Evolutionary conservation across 2,329 filamentous ascomycete species (phyloP).

Genomic region (Diaporthe vexans): DNA sequence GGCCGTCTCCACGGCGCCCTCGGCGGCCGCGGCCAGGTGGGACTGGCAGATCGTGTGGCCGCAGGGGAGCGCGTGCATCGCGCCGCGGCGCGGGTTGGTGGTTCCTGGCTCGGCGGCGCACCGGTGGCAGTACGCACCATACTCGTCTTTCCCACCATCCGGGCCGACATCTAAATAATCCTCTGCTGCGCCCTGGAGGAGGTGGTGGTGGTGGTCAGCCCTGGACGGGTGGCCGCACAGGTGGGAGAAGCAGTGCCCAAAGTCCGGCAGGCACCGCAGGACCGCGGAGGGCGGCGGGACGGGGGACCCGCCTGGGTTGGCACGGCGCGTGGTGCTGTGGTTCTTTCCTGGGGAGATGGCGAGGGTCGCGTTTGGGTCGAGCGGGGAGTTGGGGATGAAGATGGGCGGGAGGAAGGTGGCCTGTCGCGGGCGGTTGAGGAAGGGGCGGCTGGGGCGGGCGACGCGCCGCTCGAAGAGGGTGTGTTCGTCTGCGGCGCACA

Average conservation of each 20-base stretch:
- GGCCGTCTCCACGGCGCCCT: accelerated
- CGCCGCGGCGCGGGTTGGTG: too few species aligned
- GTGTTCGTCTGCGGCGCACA: not conserved
- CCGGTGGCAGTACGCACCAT: too few species aligned
- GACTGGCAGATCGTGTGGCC: not conserved
- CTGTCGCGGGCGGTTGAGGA: not conserved
- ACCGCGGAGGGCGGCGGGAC: not conserved
- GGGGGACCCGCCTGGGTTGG: not conserved
- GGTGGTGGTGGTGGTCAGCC: not conserved
- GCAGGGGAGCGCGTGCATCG: not conserved
- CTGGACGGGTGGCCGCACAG: not conserved
- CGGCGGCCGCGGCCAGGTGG: not conserved
- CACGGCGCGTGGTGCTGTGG: too few species aligned
- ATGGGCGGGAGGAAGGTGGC: not conserved
- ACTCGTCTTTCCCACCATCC: too few species aligned
- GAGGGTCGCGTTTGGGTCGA: too few species aligned
- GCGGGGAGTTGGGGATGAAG: not conserved
- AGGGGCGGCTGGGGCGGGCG: not conserved
- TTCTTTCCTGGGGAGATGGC: too few species aligned
- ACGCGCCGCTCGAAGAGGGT: not conserved
- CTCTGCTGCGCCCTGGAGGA: not conserved
- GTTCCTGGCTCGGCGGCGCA: too few species aligned
- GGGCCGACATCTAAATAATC: not conserved
- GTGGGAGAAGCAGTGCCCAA: not conserved
- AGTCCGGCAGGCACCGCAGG: not conserved